These are phyloP conservation scores for Aegilops speltoides DNA, from an alignment of 176 grass and related monocot species.

Conservation along the genomic window DNA sequence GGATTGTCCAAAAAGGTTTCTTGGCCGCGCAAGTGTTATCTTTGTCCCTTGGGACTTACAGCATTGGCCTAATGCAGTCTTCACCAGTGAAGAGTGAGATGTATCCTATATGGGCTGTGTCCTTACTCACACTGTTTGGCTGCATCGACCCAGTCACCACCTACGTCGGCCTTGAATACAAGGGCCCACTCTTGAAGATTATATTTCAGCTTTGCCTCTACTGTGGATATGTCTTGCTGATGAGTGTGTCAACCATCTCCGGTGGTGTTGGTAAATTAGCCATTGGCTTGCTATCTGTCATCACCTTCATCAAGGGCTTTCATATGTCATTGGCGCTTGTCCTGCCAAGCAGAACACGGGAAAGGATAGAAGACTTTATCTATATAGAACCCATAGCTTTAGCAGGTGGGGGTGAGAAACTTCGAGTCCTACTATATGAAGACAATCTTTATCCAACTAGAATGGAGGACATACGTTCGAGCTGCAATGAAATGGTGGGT, in stretches of 20 bases:
- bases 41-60: slow-evolving; percentile 8
- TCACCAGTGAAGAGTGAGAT: slow-evolving; percentile 1
- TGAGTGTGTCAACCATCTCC: background rate
- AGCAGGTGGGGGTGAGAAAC: too few relatives aligned
- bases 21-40: background rate
- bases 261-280: background rate
- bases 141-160: background rate
- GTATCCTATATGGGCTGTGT: slow-evolving; percentile 8
- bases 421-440: too few relatives aligned
- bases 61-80: slow-evolving; percentile 16
- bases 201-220: background rate
- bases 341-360: background rate
- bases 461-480: too few relatives aligned
- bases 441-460: too few relatives aligned
- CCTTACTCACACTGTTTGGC: background rate
- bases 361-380: too few relatives aligned
- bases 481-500: too few relatives aligned
- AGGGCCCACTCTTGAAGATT: background rate
- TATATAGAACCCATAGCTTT: too few relatives aligned
- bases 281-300: background rate
- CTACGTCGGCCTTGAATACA: slow-evolving; percentile 3
- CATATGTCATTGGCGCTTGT: slow-evolving; percentile 1
- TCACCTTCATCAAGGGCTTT: background rate
- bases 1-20: background rate
- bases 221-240: background rate